These are phyloP conservation scores for Rhizophagus prolifer DNA, from an alignment of 192 early-diverging fungal genomes.

Conservation along the genomic window DNA sequence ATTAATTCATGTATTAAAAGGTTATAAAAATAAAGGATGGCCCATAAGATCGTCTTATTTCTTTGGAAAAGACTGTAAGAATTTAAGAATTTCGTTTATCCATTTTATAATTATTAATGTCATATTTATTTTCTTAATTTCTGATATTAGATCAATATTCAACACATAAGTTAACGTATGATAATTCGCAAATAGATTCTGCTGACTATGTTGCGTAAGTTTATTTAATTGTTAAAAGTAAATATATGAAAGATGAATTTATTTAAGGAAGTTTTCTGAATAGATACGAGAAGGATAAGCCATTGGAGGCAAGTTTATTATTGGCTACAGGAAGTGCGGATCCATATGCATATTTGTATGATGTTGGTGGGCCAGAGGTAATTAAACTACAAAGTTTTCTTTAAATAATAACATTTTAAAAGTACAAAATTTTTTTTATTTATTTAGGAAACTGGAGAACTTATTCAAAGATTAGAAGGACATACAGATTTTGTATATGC, in stretches of 20 bases:
- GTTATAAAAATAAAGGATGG: slow-evolving; percentile 93
- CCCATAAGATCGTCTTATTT: slow-evolving; percentile 90
- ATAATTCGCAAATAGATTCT: slow-evolving; percentile 32
- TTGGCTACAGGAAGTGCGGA: slow-evolving; percentile 83
- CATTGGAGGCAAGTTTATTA: slow-evolving; percentile 56
- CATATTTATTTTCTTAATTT: background rate
- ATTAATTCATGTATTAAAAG: slow-evolving; percentile 81
- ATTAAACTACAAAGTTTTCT: background rate
- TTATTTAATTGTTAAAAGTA: background rate
- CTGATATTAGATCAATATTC: slow-evolving; percentile 13
- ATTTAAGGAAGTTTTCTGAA: background rate
- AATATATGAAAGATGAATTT: too few species aligned
- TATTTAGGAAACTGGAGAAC: slow-evolving; percentile 48
- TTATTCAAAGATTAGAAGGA: slow-evolving; percentile 83
- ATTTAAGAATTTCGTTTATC: background rate
- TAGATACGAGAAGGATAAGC: slow-evolving; percentile 44
- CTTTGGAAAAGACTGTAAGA: slow-evolving; percentile 65
- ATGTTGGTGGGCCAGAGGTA: slow-evolving; percentile 52
- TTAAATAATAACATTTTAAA: background rate
- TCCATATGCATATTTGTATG: slow-evolving; percentile 79
- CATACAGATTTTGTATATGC: slow-evolving; percentile 94
- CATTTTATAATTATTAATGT: background rate
- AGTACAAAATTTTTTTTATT: background rate
- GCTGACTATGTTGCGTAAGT: slow-evolving; percentile 24
- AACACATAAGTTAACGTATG: slow-evolving; percentile 12